Base-by-base conservation (phyloP, 2,329 filamentous ascomycete species). In the Aspergillus fructus region DNA sequence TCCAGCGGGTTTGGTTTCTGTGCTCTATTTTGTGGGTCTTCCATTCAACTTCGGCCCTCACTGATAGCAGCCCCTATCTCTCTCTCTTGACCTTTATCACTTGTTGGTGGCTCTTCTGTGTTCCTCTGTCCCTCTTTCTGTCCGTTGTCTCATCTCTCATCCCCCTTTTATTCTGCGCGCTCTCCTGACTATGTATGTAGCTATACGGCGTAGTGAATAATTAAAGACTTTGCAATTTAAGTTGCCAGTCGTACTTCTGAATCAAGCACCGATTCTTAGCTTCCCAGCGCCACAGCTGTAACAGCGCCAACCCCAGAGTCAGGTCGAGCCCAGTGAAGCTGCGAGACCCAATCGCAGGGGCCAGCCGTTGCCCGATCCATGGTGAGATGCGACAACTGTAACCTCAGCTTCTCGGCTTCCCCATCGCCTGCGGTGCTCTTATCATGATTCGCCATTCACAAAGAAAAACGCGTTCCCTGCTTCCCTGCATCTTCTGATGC, bases 391-490 rank as follows among this genome's bases (percentile, higher is more conserved):
- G 39, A 34, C 23, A 37, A 55, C 45, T 60, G 58, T 55, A 58
- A 60, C 59, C 55, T 60, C 59, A 60, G 59, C 47, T 48, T 55
- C 55, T 56, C 55, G 55, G 55, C 55, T 34, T 41, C 27, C 33
- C 49, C 55, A 48, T 53, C 48, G 21, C 34, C 41, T 41, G 34
- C 21, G 51, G 43, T 27, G 19, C 30, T 24, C 42, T 53, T 53
- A 48, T 53, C 51, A 17, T 53, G 51, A 53, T 53, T 53, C 51
- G 51, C 43, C 51, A 47, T 50, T 21, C 21, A 19, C 17, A 11
- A 12, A n/a, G 27, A 4, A 34, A 11, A 47, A 39, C 24, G 21
- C 17, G 43, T 48, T 39, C 19, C 49, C 45, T 51, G 49, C 37
- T 43, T 51, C 39, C 49, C 24, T 51, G 39, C 37, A 42, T 27